phyloP scores from a whole-genome alignment of 106 monocot species.

The Ottelia alismoides region DNA sequence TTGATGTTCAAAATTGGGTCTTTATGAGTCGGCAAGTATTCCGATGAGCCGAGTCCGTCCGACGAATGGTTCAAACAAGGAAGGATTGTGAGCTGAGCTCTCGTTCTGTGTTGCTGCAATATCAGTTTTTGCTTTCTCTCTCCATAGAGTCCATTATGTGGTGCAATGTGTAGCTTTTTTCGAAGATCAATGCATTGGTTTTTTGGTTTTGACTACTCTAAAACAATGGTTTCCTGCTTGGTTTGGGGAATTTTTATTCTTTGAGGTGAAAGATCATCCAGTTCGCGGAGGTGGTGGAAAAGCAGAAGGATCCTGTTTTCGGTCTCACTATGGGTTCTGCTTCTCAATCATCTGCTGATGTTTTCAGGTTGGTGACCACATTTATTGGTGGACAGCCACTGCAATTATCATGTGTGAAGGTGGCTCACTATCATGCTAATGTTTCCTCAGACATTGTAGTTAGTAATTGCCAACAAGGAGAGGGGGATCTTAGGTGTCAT shows the following conservation, averaged over 20 bases:
- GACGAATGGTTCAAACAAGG: constrained; percentile 92
- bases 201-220: not conserved
- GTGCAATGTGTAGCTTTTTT: not conserved
- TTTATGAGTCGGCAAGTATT: constrained; percentile 77
- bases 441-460: too few species aligned
- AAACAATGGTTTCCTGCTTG: not conserved
- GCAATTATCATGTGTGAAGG: too few species aligned
- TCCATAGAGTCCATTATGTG: too few species aligned
- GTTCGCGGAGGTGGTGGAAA: constrained; percentile 60
- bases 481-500: too few species aligned
- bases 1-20: too few species aligned
- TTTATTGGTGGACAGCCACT: not conserved
- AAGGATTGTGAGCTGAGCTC: constrained; percentile 43
- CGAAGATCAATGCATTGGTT: not conserved
- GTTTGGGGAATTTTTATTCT: not conserved
- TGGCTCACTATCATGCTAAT: too few species aligned
- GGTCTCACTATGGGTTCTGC: constrained; percentile 84
- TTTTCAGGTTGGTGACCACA: constrained; percentile 69
- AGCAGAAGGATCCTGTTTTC: constrained; percentile 92
- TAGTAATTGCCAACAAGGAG: too few species aligned
- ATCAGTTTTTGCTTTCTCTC: too few species aligned
- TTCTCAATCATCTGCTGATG: constrained; percentile 61
- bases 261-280: constrained; percentile 80
- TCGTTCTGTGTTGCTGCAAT: too few species aligned
- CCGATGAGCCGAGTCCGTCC: constrained; percentile 53